A percentile compares a stretch with the other conserved stretches of the same genome.
Evolutionary conservation across 2,329 filamentous ascomycete species (phyloP).

Genomic region (Paraphoma chrysanthemicola): DNA sequence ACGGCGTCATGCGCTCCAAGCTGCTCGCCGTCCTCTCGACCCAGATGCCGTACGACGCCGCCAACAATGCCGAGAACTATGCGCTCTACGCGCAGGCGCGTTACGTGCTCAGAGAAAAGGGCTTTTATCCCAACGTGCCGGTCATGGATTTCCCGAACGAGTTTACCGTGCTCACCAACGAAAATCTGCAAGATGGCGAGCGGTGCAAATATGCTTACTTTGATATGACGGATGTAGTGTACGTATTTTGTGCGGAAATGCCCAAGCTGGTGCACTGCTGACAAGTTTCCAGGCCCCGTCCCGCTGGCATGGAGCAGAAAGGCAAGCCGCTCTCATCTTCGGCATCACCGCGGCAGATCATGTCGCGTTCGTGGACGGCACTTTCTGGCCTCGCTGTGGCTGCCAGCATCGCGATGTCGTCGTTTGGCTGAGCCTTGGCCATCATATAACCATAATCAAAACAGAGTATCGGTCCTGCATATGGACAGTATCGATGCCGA

Average conservation of each 20-base stretch:
- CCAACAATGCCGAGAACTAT: conserved; percentile 46
- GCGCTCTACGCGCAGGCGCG: conserved; percentile 41
- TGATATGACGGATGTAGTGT: conserved; percentile 38
- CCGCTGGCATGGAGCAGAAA: conserved; percentile 21
- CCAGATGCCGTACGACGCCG: conserved; percentile 40
- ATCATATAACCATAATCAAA: no score
- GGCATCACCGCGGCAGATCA: conserved; percentile 7
- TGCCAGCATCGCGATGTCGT: conserved; percentile 12
- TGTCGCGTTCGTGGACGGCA: conserved; percentile 6
- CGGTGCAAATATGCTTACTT: conserved; percentile 37
- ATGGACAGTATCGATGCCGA: no score
- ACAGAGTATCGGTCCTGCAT: no score
- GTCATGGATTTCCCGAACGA: conserved; percentile 42
- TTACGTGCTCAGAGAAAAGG: conserved; percentile 36
- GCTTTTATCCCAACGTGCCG: conserved; percentile 39
- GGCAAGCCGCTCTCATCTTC: conserved; percentile 30
- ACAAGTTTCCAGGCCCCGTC: conserved; percentile 7
- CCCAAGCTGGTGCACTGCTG: conserved; percentile 1
- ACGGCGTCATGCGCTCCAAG: conserved; percentile 42
- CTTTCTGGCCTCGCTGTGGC: conserved; percentile 7
- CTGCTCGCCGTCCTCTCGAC: conserved; percentile 38
- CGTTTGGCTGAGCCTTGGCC: conserved; percentile 16
- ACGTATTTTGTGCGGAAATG: conserved; percentile 9
- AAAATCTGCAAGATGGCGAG: conserved; percentile 41
- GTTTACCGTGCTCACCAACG: conserved; percentile 38